Evolutionary conservation across 805 yeast genomes (phyloP), one percentile per base, ranked within the genome.

Genomic region (Zygoascus ofunaensis): DNA sequence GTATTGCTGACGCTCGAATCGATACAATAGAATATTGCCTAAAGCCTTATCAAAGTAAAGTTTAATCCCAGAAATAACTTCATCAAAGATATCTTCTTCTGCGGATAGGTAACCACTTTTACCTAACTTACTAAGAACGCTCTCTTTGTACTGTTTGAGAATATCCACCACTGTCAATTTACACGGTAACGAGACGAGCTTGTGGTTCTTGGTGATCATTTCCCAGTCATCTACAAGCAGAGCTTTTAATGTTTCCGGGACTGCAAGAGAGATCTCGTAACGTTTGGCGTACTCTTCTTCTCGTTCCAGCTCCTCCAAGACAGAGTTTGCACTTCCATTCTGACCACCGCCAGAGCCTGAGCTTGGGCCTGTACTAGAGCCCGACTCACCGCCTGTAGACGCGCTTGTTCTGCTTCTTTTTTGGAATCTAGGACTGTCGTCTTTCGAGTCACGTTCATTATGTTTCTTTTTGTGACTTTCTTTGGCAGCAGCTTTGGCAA

Each of bases 161-260:
- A 87, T 73, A 2, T 64, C 66, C 1, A 69, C 65, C 1, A 83
- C 82, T 0, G 76, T 72, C 2, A 69, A 69, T 30, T 61, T 62
- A 14, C 76, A 68, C 0, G 96, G 96, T 35, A 89, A 60, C 21
- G 72, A 64, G 2, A 85, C 74, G 36, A 87, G 61, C 59, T 79
- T 77, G 42, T 81, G 80, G 53, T 87, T 84, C 54, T 83, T 84
- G 1, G 97, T 87, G 28, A 90, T 73, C 52, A 70, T 71, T 61
- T 90, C 96, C 98, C 97, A 90, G 66, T 90, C 97, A 60, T 86
- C 87, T 1, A 89, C 94, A 33, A 90, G 65, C 2, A 79, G 55
- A 4, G 81, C 66, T 60, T 87, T 89, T 46, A 90, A 66, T 24
- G 70, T 64, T 41, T 79, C 77, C 1, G 90, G 84, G 5, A 89